Percentiles rank a stretch among this genome's conserved stretches.
Evolutionary conservation across 768 basidiomycete species (phyloP).

Genomic region (Boletus patriciae): DNA sequence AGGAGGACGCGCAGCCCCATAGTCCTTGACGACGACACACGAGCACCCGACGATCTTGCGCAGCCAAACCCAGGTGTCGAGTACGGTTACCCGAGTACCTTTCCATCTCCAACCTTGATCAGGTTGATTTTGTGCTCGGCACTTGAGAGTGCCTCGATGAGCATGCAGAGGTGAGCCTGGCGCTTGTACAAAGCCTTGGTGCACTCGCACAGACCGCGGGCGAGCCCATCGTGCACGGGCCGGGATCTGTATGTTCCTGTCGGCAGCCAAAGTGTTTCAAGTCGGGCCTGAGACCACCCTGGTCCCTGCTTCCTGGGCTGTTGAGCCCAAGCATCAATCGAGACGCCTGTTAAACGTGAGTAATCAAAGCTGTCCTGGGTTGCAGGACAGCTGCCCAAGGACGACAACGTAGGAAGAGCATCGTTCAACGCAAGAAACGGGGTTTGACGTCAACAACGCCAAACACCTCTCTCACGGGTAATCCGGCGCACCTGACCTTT

Average conservation of each 20-base stretch:
- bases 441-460: too few relatives aligned
- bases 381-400: constrained; percentile 52
- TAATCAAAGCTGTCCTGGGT: background rate
- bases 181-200: constrained; percentile 99
- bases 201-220: constrained; percentile 95
- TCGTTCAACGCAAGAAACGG: constrained; percentile 93
- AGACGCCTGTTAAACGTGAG: constrained; percentile 50
- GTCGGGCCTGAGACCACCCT: constrained; percentile 88
- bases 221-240: constrained; percentile 97
- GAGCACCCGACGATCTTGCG: constrained; percentile 92
- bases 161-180: constrained; percentile 96
- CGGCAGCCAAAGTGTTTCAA: constrained; percentile 81
- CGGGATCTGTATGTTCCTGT: constrained; percentile 75
- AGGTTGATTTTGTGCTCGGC: constrained; percentile 99
- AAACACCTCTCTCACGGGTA: too few relatives aligned
- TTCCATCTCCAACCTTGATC: constrained; percentile 98
- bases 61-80: constrained; percentile 96
- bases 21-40: constrained; percentile 98
- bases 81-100: constrained; percentile 98
- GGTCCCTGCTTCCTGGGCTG: constrained; percentile 81
- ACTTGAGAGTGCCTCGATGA: constrained; percentile 98
- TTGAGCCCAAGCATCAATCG: constrained; percentile 88
- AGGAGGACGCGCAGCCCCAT: constrained; percentile 90
- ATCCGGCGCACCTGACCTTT: too few relatives aligned
- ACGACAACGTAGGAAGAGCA: constrained; percentile 71